Base-by-base conservation (phyloP, 345 rosid species). In the Conringia planisiliqua region DNA sequence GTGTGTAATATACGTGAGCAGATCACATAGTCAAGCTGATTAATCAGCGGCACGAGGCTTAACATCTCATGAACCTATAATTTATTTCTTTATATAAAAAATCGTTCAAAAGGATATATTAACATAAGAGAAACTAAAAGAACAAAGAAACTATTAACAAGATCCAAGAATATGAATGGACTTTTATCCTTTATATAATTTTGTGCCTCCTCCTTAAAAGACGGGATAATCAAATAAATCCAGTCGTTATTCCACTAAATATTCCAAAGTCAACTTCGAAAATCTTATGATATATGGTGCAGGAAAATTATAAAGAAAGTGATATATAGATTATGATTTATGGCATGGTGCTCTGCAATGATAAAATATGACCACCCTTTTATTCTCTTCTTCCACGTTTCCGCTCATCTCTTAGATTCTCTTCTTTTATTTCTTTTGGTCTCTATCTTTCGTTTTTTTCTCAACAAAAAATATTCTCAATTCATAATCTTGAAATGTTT, bases 221-320 rank as follows among this genome's bases (percentile, higher is more conserved):
- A 62, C 60, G 75, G 46, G 65, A 52, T 6, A 39, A 68, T 18
- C 52, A 17, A 62, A 67, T 29, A 39, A 68, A 39, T 29, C 20
- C 68, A 75, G 52, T 74, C 38, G 68, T 59, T 55, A 64, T 76
- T 62, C 75, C 80, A 76, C 80, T 76, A 47, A 70, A 56, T 44
- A 57, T 56, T 3, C 38, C 27, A 10, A 77, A 77, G 81, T 77
- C 81, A 77, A 77, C 81, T 77, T 77, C 77, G 12, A 63, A 46
- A 52, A 68, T 77, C 67, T 22, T 64, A 46, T 63, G 70, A 70
- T 70, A 54, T 33, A 57, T 69, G 42, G 73, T 74, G 68, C 68
- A 60, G 68, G 62, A 48, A 48, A 58, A 18, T 71, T 50, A 48
- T 64, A 54, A 27, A 35, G 38, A 64, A 76, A 65, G 70, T 63